Conservation (phyloP, 2,329 filamentous ascomycete species). For the Aureobasidium melanogenum region DNA sequence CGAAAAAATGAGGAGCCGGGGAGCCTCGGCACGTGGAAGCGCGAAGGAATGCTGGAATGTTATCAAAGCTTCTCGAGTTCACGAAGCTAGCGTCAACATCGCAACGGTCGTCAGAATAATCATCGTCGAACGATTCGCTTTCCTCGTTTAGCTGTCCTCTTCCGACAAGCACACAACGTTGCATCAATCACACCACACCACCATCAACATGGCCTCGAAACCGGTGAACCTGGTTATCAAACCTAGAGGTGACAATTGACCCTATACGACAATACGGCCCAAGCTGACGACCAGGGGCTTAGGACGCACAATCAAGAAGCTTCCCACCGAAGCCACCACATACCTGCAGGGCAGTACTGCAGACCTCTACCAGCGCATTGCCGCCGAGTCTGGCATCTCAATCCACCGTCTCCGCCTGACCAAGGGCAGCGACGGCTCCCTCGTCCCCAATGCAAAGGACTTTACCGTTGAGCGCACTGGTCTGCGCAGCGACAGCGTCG, state of each 20-base stretch:
- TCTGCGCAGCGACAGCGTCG: constrained; percentile 48
- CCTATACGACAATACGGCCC: not conserved
- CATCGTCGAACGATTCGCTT: not conserved
- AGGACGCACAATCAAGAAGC: constrained; percentile 55
- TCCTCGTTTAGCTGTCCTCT: not conserved
- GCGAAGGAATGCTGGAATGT: not conserved
- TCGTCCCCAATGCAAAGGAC: constrained; percentile 46
- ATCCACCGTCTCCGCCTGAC: constrained; percentile 55
- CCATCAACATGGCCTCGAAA: constrained; percentile 27
- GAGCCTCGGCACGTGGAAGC: not conserved
- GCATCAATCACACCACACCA: not conserved
- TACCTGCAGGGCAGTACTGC: constrained; percentile 41
- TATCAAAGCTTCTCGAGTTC: constrained; percentile 3
- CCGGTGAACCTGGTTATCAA: constrained; percentile 36
- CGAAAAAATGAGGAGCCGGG: not conserved
- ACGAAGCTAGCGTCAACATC: not conserved
- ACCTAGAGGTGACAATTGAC: constrained; percentile 30
- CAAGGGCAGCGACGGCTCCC: constrained; percentile 52
- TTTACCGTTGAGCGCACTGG: constrained; percentile 47
- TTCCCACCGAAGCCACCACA: constrained; percentile 49
- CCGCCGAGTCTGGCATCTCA: constrained; percentile 45
- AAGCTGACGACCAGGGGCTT: constrained; percentile 3
- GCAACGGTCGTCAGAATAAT: not conserved
- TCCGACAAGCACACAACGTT: not conserved
- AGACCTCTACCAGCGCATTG: constrained; percentile 50